A percentile compares a stretch with the other conserved stretches of the same genome.
Evolutionary conservation across 116 monocot species (phyloP).

Genomic region (Papilionanthe hybrid): DNA sequence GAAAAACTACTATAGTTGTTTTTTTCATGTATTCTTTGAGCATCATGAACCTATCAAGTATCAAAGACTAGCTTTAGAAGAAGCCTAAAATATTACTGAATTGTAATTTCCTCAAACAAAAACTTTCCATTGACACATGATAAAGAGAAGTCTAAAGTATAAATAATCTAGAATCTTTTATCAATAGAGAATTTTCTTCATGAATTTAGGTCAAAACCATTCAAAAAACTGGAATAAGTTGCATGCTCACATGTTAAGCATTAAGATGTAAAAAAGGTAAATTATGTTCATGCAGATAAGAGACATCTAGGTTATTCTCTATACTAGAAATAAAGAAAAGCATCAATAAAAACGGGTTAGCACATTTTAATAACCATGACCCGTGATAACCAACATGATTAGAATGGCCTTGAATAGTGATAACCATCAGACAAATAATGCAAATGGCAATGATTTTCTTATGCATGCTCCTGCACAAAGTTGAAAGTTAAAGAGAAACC

Average conservation of each 20-base stretch:
- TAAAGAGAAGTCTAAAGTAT: neutral
- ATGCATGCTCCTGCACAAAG: neutral
- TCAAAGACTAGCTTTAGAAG: too few relatives aligned
- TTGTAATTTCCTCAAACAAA: too few relatives aligned
- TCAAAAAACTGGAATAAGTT: neutral
- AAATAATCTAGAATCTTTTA: neutral
- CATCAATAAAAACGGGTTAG: neutral
- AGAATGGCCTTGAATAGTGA: neutral
- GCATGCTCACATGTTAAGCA: neutral
- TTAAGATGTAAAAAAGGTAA: neutral
- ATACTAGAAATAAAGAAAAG: neutral
- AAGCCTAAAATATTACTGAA: too few relatives aligned
- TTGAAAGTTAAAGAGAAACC: neutral
- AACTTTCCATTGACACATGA: too few relatives aligned
- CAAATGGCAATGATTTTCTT: conserved; percentile 1
- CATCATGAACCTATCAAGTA: too few relatives aligned
- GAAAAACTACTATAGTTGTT: too few relatives aligned
- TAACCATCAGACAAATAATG: neutral
- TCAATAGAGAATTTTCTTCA: neutral
- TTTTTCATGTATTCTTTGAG: too few relatives aligned
- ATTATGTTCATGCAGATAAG: neutral
- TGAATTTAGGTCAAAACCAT: too few relatives aligned
- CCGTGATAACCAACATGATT: neutral
- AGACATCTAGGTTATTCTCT: neutral
- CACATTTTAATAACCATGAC: neutral